Percentiles rank a stretch among this genome's conserved stretches.
Evolutionary conservation across 306 rosid species (phyloP).

Genomic region (Trichosanthes truncata): DNA sequence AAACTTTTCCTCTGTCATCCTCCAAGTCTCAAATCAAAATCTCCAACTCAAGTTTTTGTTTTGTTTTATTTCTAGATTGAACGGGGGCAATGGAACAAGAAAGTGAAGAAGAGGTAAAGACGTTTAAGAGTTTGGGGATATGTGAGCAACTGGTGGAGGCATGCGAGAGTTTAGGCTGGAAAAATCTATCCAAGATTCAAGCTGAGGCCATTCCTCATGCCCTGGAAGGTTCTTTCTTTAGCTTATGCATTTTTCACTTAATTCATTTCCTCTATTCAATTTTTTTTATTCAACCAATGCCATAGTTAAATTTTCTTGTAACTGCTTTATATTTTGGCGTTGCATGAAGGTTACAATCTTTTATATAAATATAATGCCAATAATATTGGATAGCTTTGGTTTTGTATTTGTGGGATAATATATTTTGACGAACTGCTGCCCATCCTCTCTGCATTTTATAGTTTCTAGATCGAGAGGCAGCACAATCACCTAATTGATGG

Average conservation of each 20-base stretch:
- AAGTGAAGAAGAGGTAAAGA: constrained; percentile 21
- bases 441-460: too few species aligned
- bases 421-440: too few species aligned
- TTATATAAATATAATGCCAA: background rate
- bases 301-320: too few species aligned
- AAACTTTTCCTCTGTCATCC: too few species aligned
- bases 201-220: constrained; percentile 66
- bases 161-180: constrained; percentile 62
- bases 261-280: background rate
- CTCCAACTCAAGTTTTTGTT: background rate
- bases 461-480: too few species aligned
- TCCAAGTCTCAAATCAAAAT: too few species aligned
- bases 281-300: too few species aligned
- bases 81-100: constrained; percentile 36
- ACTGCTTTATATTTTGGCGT: background rate
- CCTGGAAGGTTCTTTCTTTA: constrained; percentile 27
- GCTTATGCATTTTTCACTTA: background rate
- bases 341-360: background rate
- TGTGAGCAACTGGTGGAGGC: constrained; percentile 48
- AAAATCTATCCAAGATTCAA: constrained; percentile 50
- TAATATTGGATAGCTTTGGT: background rate
- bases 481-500: background rate
- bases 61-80: constrained; percentile 12
- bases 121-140: constrained; percentile 56
- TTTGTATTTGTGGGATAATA: background rate